A percentile compares a stretch with the other conserved stretches of the same genome.
phyloP scores from a whole-genome alignment of 768 basidiomycete genomes.

The Macrolepiota fuliginosa region DNA sequence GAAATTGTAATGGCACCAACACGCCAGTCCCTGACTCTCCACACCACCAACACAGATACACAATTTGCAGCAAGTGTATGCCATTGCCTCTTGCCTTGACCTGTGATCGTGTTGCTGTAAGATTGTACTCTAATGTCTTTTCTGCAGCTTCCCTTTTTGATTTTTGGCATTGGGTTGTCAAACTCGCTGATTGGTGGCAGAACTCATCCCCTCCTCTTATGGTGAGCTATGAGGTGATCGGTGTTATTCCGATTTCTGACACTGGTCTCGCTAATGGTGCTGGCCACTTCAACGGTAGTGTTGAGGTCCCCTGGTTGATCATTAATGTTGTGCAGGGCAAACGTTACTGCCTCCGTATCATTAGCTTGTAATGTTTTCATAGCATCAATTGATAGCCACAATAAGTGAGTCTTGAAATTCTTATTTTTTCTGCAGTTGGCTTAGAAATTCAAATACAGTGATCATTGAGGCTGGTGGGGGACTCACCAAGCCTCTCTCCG shows the following conservation, averaged over 20 bases:
- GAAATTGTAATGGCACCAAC: too few relatives aligned
- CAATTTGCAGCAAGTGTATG: too few relatives aligned
- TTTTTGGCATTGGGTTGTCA: constrained; percentile 23
- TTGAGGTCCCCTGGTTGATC: constrained; percentile 33
- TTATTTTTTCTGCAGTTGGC: neutral
- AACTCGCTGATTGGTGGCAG: constrained; percentile 43
- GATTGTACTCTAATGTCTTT: constrained; percentile 6
- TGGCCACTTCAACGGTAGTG: constrained; percentile 41
- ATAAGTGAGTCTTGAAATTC: constrained; percentile 20
- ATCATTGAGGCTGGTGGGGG: constrained; percentile 42
- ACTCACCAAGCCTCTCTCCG: constrained; percentile 26
- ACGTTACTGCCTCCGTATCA: constrained; percentile 53
- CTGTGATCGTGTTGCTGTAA: too few relatives aligned
- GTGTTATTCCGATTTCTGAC: constrained; percentile 30
- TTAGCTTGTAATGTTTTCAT: constrained; percentile 44
- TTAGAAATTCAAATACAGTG: constrained; percentile 7
- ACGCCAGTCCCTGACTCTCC: too few relatives aligned
- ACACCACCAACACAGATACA: too few relatives aligned
- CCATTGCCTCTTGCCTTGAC: too few relatives aligned
- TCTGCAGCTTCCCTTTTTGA: constrained; percentile 16
- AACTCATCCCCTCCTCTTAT: constrained; percentile 25
- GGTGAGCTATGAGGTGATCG: constrained; percentile 22
- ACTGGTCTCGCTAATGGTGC: constrained; percentile 45
- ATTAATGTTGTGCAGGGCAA: constrained; percentile 38
- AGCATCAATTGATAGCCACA: constrained; percentile 34